Percentiles rank a stretch among this genome's conserved stretches.
Conservation (phyloP, 257 asterid species). For the Handroanthus guayacan region DNA sequence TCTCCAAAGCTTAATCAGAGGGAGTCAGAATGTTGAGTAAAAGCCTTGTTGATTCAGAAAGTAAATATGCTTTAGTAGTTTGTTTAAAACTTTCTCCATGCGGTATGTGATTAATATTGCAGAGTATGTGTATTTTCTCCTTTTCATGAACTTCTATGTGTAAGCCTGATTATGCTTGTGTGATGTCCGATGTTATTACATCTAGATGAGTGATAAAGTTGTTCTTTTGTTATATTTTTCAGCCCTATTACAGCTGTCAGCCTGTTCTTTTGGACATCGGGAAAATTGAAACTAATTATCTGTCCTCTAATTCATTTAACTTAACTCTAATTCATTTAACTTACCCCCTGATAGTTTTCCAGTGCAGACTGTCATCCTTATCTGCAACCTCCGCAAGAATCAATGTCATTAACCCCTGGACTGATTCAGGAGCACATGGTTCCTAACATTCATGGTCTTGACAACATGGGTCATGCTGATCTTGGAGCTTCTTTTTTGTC, state of each 20-base stretch:
- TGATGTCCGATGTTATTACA: neutral
- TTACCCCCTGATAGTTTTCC: constrained; percentile 35
- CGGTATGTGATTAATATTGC: neutral
- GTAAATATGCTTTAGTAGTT: constrained; percentile 10
- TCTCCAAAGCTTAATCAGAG: neutral
- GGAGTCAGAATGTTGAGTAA: neutral
- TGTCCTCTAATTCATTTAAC: neutral
- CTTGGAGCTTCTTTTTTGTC: constrained; percentile 46
- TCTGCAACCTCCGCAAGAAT: constrained; percentile 37
- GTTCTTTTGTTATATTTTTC: neutral
- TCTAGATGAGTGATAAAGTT: neutral
- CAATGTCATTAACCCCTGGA: constrained; percentile 38
- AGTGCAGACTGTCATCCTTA: constrained; percentile 41
- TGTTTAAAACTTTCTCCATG: neutral
- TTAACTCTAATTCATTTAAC: neutral
- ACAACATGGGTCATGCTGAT: constrained; percentile 36
- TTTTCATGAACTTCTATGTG: neutral
- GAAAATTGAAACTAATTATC: neutral
- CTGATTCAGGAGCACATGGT: constrained; percentile 39
- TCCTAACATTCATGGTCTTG: constrained; percentile 35
- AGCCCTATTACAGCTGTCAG: neutral
- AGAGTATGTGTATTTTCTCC: neutral
- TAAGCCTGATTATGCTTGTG: neutral
- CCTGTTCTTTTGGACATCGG: neutral
- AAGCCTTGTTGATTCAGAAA: constrained; percentile 1